Percentiles rank a stretch among this genome's conserved stretches.
Evolutionary conservation across 2,329 filamentous ascomycete genomes (phyloP).

Genomic region (Aspergillus aculeatinus): DNA sequence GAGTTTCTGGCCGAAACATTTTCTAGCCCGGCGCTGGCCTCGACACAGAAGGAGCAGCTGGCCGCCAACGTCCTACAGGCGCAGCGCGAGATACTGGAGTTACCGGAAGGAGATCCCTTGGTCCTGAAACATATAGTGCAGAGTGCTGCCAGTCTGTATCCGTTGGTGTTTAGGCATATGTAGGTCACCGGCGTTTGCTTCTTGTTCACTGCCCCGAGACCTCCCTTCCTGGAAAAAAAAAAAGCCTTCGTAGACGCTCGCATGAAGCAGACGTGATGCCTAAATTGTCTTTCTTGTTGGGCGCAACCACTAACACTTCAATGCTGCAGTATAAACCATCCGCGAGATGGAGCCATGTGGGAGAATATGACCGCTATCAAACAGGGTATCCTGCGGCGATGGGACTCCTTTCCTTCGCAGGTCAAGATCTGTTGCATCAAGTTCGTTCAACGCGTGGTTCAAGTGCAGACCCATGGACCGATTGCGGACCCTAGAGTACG

Average conservation of each 20-base stretch:
- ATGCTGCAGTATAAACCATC: slow-evolving; percentile 73
- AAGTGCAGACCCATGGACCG: slow-evolving; percentile 83
- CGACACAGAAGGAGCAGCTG: slow-evolving; percentile 76
- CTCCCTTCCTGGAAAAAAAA: slow-evolving; percentile 3
- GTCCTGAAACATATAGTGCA: slow-evolving; percentile 87
- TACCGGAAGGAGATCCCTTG: slow-evolving; percentile 70
- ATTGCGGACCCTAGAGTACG: slow-evolving; percentile 79
- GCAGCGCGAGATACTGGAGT: slow-evolving; percentile 67
- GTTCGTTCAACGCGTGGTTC: slow-evolving; percentile 88
- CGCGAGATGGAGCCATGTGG: slow-evolving; percentile 79
- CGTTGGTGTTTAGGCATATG: slow-evolving; percentile 89
- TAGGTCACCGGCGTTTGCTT: slow-evolving; percentile 57
- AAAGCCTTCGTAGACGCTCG: slow-evolving; percentile 22
- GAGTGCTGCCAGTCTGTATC: slow-evolving; percentile 88
- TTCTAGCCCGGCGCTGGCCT: slow-evolving; percentile 78
- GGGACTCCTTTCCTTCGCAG: slow-evolving; percentile 75
- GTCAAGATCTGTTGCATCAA: slow-evolving; percentile 95
- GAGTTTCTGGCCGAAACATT: slow-evolving; percentile 97
- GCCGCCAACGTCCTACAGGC: slow-evolving; percentile 75
- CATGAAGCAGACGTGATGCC: not conserved
- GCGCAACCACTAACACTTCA: slow-evolving; percentile 29
- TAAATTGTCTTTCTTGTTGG: slow-evolving; percentile 1
- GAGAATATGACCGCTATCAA: slow-evolving; percentile 87
- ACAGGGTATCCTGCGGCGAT: slow-evolving; percentile 79
- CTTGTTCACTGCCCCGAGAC: slow-evolving; percentile 10